Percentiles rank a stretch among this genome's conserved stretches.
These are phyloP conservation scores for Dictyostelium brefeldianum DNA, from an alignment of 78 protist species.

Conservation along the genomic window DNA sequence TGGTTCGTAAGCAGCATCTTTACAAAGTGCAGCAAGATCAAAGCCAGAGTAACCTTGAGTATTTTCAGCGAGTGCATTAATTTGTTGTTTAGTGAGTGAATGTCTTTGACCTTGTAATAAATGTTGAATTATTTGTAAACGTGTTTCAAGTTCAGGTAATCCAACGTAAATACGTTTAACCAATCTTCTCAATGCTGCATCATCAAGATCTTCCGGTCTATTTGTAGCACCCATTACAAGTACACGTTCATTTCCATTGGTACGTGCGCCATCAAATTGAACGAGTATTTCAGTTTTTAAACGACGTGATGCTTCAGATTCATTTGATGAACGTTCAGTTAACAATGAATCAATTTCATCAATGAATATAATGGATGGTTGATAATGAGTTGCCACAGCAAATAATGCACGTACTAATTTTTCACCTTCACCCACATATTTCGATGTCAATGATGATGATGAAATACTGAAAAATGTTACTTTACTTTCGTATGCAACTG, in stretches of 20 bases:
- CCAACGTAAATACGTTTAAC: conserved; percentile 91
- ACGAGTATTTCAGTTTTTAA: conserved; percentile 90
- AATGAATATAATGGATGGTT: conserved; percentile 92
- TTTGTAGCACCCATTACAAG: conserved; percentile 94
- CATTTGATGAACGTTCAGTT: conserved; percentile 51
- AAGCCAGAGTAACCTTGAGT: conserved; percentile 88
- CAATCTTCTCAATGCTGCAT: conserved; percentile 94
- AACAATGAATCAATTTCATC: conserved; percentile 96
- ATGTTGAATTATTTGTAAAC: conserved; percentile 65
- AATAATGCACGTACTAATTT: conserved; percentile 93
- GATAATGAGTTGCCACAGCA: conserved; percentile 83
- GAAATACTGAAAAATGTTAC: conserved; percentile 94
- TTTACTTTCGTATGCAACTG: conserved; percentile 96
- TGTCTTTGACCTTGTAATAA: conserved; percentile 27
- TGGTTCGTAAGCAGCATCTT: conserved; percentile 95
- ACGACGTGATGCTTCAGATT: conserved; percentile 85
- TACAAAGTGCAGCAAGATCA: conserved; percentile 88
- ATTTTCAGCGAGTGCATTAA: conserved; percentile 12
- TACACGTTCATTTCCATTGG: conserved; percentile 51
- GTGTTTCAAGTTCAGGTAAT: conserved; percentile 89
- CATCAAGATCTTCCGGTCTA: conserved; percentile 96
- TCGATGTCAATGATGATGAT: conserved; percentile 94
- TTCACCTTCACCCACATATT: conserved; percentile 94
- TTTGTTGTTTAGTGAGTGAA: conserved; percentile 22
- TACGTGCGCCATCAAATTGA: conserved; percentile 84